Evolutionary conservation across 2,329 filamentous ascomycete species (phyloP).

Genomic region (Hymenoscyphus scutula): DNA sequence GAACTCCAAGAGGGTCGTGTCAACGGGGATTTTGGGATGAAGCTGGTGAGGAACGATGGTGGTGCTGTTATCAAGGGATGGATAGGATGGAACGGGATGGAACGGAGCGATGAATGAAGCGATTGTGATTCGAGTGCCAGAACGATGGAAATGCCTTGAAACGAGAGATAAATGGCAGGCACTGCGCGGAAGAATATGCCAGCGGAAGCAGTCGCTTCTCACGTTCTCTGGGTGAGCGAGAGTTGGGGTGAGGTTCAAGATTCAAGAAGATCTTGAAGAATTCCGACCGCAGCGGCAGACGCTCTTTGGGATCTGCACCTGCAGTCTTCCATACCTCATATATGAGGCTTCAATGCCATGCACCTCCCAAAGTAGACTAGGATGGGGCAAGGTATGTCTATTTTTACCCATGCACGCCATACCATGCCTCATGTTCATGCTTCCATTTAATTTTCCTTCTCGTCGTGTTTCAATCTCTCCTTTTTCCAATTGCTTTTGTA

Average conservation of each 20-base stretch:
- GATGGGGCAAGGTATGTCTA: background rate
- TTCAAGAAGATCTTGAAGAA: slow-evolving; percentile 1
- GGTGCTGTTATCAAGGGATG: slow-evolving; percentile 2
- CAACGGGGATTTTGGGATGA: background rate
- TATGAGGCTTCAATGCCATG: background rate
- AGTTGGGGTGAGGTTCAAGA: slow-evolving; percentile 1
- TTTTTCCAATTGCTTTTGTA: background rate
- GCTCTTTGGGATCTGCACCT: background rate
- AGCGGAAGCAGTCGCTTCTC: background rate
- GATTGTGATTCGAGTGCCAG: slow-evolving; percentile 3
- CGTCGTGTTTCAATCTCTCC: background rate
- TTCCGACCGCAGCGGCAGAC: background rate
- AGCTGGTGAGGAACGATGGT: slow-evolving; percentile 4
- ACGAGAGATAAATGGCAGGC: background rate
- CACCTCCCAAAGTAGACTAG: background rate
- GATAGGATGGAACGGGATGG: background rate
- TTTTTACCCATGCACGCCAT: slow-evolving; percentile 4
- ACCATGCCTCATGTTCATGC: too few relatives aligned
- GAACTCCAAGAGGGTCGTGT: slow-evolving; percentile 12
- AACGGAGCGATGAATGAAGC: background rate
- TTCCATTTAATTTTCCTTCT: background rate
- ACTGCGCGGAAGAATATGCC: background rate
- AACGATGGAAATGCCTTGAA: slow-evolving; percentile 1
- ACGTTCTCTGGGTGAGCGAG: background rate
- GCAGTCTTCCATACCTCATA: background rate